A percentile compares a stretch with the other conserved stretches of the same genome.
Evolutionary conservation across 805 yeast genomes (phyloP).

Genomic region (Candida xyloterini): DNA sequence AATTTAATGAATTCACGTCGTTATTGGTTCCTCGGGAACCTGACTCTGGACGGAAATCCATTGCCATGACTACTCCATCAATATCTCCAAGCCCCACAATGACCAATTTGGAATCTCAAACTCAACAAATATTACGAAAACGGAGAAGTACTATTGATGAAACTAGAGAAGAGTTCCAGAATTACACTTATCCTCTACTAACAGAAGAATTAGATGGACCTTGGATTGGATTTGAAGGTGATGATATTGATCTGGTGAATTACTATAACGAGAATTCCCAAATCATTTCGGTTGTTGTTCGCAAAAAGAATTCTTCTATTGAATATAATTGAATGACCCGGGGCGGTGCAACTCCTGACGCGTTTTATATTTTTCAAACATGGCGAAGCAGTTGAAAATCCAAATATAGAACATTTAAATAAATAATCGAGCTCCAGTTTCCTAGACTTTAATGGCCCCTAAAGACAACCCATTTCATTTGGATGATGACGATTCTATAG

Average conservation of each 20-base stretch:
- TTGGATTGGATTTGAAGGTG: constrained; percentile 56
- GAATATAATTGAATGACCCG: constrained; percentile 21
- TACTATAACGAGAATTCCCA: constrained; percentile 17
- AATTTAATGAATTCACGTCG: constrained; percentile 19
- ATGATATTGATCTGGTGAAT: constrained; percentile 42
- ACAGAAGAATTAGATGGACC: constrained; percentile 51
- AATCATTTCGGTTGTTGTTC: constrained; percentile 17
- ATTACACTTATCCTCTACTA: constrained; percentile 49
- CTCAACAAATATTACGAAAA: constrained; percentile 19
- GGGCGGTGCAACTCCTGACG: not conserved
- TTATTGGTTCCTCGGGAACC: constrained; percentile 11
- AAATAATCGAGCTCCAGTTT: not conserved
- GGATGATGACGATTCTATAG: constrained; percentile 17
- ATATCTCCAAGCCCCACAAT: constrained; percentile 8
- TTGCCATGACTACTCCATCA: constrained; percentile 12
- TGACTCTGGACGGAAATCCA: constrained; percentile 10
- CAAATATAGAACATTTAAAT: constrained; percentile 7
- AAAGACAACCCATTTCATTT: constrained; percentile 15
- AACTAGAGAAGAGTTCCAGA: constrained; percentile 49
- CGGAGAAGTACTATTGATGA: constrained; percentile 56
- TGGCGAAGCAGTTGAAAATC: constrained; percentile 6
- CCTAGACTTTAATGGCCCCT: not conserved
- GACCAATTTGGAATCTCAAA: constrained; percentile 2
- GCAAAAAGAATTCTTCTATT: constrained; percentile 20
- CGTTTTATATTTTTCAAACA: constrained; percentile 1